Conservation (phyloP, 176 grass and related monocot species). For the Thalia dealbata region DNA sequence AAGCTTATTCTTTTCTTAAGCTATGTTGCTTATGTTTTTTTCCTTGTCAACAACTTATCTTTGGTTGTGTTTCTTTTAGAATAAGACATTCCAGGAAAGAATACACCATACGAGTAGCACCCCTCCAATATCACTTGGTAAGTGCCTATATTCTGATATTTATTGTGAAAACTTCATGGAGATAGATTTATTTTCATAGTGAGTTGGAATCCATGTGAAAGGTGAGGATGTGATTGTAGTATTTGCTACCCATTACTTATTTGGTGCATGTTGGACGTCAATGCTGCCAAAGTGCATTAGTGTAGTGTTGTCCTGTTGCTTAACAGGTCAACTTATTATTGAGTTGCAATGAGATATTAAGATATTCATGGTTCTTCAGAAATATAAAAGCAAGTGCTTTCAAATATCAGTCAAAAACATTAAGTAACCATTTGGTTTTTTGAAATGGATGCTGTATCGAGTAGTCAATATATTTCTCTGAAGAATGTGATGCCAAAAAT, state of each 20-base stretch:
- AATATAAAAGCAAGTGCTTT: background rate
- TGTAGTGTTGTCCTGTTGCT: background rate
- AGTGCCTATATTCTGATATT: background rate
- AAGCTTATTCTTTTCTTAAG: background rate
- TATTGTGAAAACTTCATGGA: background rate
- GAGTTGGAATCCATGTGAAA: no score
- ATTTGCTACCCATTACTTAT: no score
- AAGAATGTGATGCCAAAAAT: no score
- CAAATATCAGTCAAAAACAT: background rate
- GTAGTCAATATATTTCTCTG: no score
- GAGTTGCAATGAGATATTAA: background rate
- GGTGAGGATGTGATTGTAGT: no score
- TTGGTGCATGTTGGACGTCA: no score
- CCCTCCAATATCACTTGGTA: conserved; percentile 32
- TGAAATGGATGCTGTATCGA: background rate
- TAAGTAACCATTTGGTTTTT: background rate
- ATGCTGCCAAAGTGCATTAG: no score
- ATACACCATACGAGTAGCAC: conserved; percentile 30
- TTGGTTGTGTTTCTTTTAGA: conserved; percentile 25
- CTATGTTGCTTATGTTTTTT: background rate
- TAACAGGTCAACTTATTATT: background rate
- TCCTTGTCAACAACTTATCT: background rate
- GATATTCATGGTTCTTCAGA: background rate
- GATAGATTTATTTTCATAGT: background rate
- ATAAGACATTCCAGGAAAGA: conserved; percentile 37